Evolutionary conservation across 2,329 filamentous ascomycete genomes (phyloP), one percentile per base, ranked within the genome.

Genomic region (Neofusicoccum sp.): DNA sequence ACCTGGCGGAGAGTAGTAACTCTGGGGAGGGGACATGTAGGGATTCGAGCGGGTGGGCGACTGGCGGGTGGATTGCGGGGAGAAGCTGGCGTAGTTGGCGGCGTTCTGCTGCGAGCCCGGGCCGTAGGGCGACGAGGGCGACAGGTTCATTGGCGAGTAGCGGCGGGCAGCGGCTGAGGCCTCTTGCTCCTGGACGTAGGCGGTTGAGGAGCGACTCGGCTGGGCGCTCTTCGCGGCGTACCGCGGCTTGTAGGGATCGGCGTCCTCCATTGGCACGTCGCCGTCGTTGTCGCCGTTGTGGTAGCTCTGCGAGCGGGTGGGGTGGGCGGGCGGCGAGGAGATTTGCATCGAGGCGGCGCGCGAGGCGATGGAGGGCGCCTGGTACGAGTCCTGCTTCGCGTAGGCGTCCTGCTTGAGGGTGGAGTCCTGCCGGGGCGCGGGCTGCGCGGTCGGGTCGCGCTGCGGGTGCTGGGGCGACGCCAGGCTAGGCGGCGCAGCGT

Each of bases 61-160:
- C 74, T 93, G 90, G 65, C 91, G 87, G 81, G 80, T 89, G 80
- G 73, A 77, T 61, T 72, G 70, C 29, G 69, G 83, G 68, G 75
- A 82, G 69, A 77, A 78, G 72, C 73, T 77, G 58, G 73, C 74
- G 66, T 78, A 78, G 28, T 54, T 52, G 65, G 65, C 70, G 64
- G 81, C 73, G 67, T 71, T 71, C 66, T 80, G 81, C 73, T 80
- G 86, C 66, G 82, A 86, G 75, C 81, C 90, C 52, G 80, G 84
- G 74, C 86, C 85, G 79, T 96, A 96, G 37, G 92, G 88, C 62
- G 91, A 89, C 37, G 89, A 87, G 44, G 93, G 91, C 65, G 93
- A 92, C 65, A 96, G 81, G 76, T 97, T 94, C 93, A 97, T 97
- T 67, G 94, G 95, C 50, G 94, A 98, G 79, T 98, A 98, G 74